A percentile compares a stretch with the other conserved stretches of the same genome.
phyloP scores from a whole-genome alignment of 2,329 filamentous ascomycete species.

The Fusarium sp. region DNA sequence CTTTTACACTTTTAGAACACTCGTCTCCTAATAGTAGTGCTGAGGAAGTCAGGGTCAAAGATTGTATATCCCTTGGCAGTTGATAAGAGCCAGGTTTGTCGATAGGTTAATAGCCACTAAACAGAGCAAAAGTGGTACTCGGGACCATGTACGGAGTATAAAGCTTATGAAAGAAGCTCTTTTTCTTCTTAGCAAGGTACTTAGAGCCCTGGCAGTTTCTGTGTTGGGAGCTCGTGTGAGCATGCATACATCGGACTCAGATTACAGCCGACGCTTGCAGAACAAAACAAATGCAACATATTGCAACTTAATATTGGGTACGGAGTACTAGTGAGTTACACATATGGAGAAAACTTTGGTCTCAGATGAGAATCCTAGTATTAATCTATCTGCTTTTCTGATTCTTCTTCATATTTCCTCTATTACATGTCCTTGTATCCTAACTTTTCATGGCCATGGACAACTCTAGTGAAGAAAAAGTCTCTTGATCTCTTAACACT shows the following conservation, averaged over 20 bases:
- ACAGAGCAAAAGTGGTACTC: not conserved
- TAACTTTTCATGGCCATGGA: not conserved
- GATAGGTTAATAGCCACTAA: not conserved
- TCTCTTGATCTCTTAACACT: not conserved
- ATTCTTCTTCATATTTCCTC: not conserved
- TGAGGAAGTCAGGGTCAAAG: not conserved
- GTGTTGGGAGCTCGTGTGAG: not conserved
- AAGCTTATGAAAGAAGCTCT: not conserved
- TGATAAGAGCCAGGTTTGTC: not conserved
- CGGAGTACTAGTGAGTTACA: not conserved
- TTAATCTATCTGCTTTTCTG: not conserved
- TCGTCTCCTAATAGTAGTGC: not conserved
- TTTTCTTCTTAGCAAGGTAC: too few relatives aligned
- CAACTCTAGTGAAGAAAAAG: not conserved
- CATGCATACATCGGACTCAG: not conserved
- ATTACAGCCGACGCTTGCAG: not conserved
- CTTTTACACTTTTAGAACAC: not conserved
- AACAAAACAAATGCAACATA: not conserved
- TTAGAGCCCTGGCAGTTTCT: not conserved
- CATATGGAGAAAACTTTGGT: not conserved
- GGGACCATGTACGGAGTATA: not conserved
- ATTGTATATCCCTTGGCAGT: not conserved
- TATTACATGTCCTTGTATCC: not conserved
- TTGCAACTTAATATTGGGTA: not conserved
- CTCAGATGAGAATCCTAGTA: not conserved